A percentile compares a stretch with the other conserved stretches of the same genome.
Evolutionary conservation across 75 land plant species (phyloP).

Genomic region (Picea glauca): DNA sequence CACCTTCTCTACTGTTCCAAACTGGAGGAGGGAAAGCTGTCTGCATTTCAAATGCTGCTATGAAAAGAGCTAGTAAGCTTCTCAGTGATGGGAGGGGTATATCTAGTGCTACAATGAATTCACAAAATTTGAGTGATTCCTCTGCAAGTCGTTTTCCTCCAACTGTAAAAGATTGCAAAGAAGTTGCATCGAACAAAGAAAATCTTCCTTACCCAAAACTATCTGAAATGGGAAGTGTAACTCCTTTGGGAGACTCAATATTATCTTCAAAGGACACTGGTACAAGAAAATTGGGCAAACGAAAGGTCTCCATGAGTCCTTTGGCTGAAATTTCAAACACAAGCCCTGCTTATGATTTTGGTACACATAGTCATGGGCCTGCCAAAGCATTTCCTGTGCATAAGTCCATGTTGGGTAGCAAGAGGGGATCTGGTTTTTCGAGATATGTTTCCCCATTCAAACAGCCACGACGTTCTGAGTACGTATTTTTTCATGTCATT

Average conservation of each 20-base stretch:
- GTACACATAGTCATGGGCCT: background rate
- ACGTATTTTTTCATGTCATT: background rate
- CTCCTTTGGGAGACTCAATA: background rate
- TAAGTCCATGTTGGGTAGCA: constrained; percentile 14
- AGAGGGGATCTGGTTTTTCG: constrained; percentile 22
- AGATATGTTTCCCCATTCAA: constrained; percentile 50
- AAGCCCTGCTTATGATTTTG: background rate
- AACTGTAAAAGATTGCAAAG: constrained; percentile 4
- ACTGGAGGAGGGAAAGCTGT: constrained; percentile 68
- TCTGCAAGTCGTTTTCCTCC: background rate
- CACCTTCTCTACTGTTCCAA: constrained; percentile 41
- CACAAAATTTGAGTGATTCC: background rate
- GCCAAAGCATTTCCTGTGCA: background rate
- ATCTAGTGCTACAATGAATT: background rate
- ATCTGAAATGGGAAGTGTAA: background rate
- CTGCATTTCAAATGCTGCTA: constrained; percentile 53
- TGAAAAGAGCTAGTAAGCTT: constrained; percentile 55
- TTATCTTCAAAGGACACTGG: constrained; percentile 2
- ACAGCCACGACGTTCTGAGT: constrained; percentile 56
- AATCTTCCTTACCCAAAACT: background rate
- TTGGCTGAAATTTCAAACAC: constrained; percentile 40
- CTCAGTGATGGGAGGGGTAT: constrained; percentile 33
- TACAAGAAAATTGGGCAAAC: constrained; percentile 2
- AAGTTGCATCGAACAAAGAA: background rate
- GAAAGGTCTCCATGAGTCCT: constrained; percentile 16